Evolutionary conservation across 352 stramenopile species (phyloP).

Genomic region (Achlya hypogyna): DNA sequence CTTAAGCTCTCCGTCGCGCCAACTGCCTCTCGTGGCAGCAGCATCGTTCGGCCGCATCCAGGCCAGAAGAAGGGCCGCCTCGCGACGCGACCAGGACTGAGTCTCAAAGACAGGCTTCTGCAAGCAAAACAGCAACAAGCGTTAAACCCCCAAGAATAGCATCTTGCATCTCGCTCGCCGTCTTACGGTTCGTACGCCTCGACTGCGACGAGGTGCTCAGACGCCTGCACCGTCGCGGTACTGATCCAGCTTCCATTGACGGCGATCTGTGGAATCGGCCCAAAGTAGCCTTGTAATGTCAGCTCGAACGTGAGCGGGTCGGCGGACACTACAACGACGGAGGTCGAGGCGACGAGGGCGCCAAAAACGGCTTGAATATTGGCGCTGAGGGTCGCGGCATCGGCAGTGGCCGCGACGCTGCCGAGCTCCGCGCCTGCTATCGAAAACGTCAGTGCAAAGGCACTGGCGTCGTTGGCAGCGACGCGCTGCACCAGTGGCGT

Average conservation of each 20-base stretch:
- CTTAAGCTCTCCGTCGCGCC: not conserved
- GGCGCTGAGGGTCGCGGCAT: no score
- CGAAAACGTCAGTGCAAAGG: not conserved
- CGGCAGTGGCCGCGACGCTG: no score
- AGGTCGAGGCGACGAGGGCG: no score
- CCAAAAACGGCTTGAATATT: no score
- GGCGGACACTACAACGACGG: no score
- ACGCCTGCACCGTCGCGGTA: not conserved
- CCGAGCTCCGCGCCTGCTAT: no score
- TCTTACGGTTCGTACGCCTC: not conserved
- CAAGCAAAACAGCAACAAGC: not conserved
- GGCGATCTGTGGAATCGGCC: no score
- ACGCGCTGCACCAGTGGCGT: not conserved
- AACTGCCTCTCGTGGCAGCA: not conserved
- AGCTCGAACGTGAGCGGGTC: no score
- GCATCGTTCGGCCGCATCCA: not conserved
- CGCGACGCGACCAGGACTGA: not conserved
- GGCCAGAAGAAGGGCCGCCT: not conserved
- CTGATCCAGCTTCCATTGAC: no score
- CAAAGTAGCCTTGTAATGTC: no score
- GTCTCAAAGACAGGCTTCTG: not conserved
- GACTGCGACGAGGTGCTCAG: not conserved
- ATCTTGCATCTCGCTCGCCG: not conserved
- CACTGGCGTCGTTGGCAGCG: not conserved
- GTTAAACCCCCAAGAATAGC: not conserved